phyloP scores from a whole-genome alignment of 2,329 filamentous ascomycete genomes.

The Lachnellula subtilissima region DNA sequence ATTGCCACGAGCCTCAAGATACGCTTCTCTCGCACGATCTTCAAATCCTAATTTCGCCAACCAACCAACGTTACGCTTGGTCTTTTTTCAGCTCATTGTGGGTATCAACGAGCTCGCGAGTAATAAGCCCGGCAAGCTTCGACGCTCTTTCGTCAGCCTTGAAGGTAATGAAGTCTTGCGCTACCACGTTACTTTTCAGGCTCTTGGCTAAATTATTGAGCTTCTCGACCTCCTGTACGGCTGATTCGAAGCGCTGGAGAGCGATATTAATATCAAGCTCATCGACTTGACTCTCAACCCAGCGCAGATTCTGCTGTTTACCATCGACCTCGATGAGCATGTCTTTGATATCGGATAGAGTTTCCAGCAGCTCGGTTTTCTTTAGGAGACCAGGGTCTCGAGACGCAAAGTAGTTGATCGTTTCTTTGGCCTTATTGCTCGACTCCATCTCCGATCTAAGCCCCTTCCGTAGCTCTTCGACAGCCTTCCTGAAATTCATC shows the following conservation, averaged over 20 bases:
- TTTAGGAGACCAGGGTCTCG: conserved; percentile 72
- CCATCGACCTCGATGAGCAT: conserved; percentile 94
- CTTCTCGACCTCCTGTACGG: conserved; percentile 79
- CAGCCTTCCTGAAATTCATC: conserved; percentile 84
- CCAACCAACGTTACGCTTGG: conserved; percentile 78
- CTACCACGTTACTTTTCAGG: conserved; percentile 78
- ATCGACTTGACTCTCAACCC: conserved; percentile 93
- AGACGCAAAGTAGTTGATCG: conserved; percentile 79
- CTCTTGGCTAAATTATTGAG: conserved; percentile 73
- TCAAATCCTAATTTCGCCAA: conserved; percentile 84
- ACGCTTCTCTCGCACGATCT: conserved; percentile 81
- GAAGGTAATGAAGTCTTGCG: conserved; percentile 86
- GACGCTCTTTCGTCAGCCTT: conserved; percentile 83
- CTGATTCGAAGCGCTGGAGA: conserved; percentile 79
- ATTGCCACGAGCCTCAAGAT: conserved; percentile 72
- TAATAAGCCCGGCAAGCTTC: conserved; percentile 70
- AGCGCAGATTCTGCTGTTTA: conserved; percentile 91
- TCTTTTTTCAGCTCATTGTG: conserved; percentile 73
- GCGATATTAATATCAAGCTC: conserved; percentile 95
- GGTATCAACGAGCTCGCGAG: conserved; percentile 70
- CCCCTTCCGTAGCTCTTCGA: conserved; percentile 84
- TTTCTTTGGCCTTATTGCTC: conserved; percentile 77
- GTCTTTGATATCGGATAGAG: conserved; percentile 72
- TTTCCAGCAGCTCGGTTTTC: conserved; percentile 76
- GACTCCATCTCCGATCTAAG: conserved; percentile 83